A percentile compares a stretch with the other conserved stretches of the same genome.
Evolutionary conservation across 2,329 filamentous ascomycete species (phyloP).

Genomic region (Fusarium sacchari): DNA sequence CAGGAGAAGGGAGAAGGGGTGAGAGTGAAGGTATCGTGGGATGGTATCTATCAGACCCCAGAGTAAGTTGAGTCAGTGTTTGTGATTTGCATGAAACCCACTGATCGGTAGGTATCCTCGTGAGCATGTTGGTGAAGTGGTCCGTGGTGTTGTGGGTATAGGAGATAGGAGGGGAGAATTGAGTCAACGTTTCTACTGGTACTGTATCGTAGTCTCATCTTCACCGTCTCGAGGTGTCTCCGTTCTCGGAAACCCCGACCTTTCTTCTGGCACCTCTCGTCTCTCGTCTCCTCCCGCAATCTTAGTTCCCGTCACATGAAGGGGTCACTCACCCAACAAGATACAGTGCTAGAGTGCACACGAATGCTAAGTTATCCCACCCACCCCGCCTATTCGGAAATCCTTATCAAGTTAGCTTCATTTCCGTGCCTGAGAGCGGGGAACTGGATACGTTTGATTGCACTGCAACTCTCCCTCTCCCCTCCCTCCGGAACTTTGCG

Average conservation of each 20-base stretch:
- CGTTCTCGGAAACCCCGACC: slow-evolving; percentile 15
- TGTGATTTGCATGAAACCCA: background rate
- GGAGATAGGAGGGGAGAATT: background rate
- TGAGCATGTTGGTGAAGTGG: background rate
- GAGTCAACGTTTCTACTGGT: background rate
- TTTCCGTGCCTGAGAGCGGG: slow-evolving; percentile 19
- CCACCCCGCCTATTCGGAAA: slow-evolving; percentile 6
- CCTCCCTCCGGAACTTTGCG: slow-evolving; percentile 4
- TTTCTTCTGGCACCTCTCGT: background rate
- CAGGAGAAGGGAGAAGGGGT: background rate
- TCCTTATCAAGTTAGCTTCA: background rate
- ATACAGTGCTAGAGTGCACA: background rate
- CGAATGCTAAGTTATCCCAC: background rate
- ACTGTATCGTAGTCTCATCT: background rate
- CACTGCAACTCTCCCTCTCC: background rate
- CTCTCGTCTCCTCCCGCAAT: slow-evolving; percentile 4
- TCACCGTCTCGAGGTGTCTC: slow-evolving; percentile 1
- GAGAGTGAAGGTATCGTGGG: background rate
- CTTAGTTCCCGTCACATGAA: slow-evolving; percentile 25
- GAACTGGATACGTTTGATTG: slow-evolving; percentile 2
- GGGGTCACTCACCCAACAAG: background rate
- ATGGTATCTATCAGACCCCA: background rate
- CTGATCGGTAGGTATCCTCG: background rate
- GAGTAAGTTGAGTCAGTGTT: slow-evolving; percentile 1
- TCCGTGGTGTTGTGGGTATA: slow-evolving; percentile 15